Percentiles rank a stretch among this genome's conserved stretches.
Evolutionary conservation across 768 basidiomycete genomes (phyloP).

Genomic region (Rhizopogon vesiculosus): DNA sequence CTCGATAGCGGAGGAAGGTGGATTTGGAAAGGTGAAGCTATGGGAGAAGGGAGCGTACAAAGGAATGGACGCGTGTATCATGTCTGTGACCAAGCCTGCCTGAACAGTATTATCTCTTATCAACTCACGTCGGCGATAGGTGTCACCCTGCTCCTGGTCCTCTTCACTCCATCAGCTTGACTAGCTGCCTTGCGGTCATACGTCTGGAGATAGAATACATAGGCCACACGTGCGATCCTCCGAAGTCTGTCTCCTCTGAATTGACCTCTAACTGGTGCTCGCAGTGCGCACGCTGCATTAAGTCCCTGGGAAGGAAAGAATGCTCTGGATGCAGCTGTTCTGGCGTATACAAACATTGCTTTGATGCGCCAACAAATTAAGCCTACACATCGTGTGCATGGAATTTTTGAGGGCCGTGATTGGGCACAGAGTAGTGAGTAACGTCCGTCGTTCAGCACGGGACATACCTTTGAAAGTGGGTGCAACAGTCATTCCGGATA

Average conservation of each 20-base stretch:
- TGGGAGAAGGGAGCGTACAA: constrained; percentile 69
- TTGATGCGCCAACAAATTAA: constrained; percentile 78
- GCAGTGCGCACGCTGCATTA: constrained; percentile 70
- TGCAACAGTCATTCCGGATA: constrained; percentile 72
- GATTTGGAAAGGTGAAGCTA: constrained; percentile 67
- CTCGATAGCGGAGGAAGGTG: constrained; percentile 68
- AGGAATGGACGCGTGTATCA: constrained; percentile 73
- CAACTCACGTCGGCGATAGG: constrained; percentile 33
- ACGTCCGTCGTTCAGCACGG: not conserved
- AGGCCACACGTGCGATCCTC: constrained; percentile 60
- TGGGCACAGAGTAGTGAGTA: constrained; percentile 69
- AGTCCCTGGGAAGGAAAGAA: constrained; percentile 86
- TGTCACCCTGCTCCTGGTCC: constrained; percentile 83
- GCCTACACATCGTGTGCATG: constrained; percentile 76
- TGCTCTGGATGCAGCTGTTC: constrained; percentile 82
- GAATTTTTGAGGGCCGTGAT: constrained; percentile 69
- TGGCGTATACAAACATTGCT: constrained; percentile 77
- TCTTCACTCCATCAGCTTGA: constrained; percentile 59
- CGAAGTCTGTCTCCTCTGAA: not conserved
- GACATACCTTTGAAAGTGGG: not conserved
- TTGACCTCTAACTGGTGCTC: not conserved
- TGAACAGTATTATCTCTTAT: not conserved
- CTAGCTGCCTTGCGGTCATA: constrained; percentile 59
- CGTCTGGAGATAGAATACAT: constrained; percentile 57
- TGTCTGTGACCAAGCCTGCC: constrained; percentile 35